These are phyloP conservation scores for Aspergillus caelatus DNA, from an alignment of 2,329 filamentous ascomycete genomes.

Conservation along the genomic window DNA sequence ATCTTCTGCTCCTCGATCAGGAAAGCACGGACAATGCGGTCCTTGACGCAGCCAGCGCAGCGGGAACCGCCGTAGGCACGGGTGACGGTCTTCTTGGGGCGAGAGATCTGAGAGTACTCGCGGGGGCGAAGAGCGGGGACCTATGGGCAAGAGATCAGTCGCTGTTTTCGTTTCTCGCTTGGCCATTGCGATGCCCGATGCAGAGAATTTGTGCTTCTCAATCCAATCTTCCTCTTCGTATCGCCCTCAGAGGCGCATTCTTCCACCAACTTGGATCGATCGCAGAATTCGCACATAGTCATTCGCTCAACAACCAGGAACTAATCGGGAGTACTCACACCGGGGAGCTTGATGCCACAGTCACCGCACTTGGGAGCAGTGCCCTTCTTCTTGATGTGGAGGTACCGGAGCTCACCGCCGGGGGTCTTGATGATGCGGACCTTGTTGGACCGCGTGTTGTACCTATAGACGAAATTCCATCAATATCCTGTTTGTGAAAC, in stretches of 20 bases:
- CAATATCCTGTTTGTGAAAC: constrained; percentile 29
- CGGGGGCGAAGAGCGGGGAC: constrained; percentile 95
- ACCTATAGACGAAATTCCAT: constrained; percentile 59
- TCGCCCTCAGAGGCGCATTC: background rate
- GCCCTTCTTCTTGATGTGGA: constrained; percentile 99
- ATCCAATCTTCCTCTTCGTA: constrained; percentile 17
- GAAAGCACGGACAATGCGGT: constrained; percentile 97
- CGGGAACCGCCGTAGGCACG: constrained; percentile 97
- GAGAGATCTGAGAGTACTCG: constrained; percentile 95
- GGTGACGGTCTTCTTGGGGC: constrained; percentile 99
- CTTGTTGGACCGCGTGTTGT: constrained; percentile 98
- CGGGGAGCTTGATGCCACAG: constrained; percentile 95
- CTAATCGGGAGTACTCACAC: constrained; percentile 70
- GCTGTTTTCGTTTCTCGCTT: constrained; percentile 6
- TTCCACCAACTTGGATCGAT: constrained; percentile 1
- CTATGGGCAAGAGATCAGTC: constrained; percentile 49
- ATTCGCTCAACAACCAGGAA: constrained; percentile 17
- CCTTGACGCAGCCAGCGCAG: constrained; percentile 98
- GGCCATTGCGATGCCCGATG: background rate
- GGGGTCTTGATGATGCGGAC: constrained; percentile 95
- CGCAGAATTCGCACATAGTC: constrained; percentile 14
- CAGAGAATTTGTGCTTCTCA: constrained; percentile 14
- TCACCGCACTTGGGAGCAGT: constrained; percentile 99
- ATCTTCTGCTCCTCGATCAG: constrained; percentile 99
- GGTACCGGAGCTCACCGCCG: constrained; percentile 90